Evolutionary conservation across 768 basidiomycete genomes (phyloP).

Genomic region (Naganishia randhawae): DNA sequence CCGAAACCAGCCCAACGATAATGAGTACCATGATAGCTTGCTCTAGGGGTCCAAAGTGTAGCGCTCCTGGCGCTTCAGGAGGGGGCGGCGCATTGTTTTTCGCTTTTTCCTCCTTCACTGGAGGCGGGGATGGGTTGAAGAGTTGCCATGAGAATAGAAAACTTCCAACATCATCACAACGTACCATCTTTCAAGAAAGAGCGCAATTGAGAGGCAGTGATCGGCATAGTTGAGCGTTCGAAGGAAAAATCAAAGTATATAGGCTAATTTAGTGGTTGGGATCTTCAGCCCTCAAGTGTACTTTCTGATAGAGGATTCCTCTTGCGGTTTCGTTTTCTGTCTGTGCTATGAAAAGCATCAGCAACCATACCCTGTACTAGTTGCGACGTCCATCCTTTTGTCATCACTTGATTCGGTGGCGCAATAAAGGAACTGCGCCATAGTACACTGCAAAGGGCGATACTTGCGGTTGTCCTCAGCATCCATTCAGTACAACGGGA

Average conservation of each 20-base stretch:
- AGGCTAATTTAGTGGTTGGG: too few species aligned
- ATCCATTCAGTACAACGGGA: too few species aligned
- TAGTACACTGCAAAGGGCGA: background rate
- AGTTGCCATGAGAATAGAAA: background rate
- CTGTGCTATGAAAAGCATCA: background rate
- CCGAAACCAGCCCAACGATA: constrained; percentile 40
- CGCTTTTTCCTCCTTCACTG: constrained; percentile 31
- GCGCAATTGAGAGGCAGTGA: constrained; percentile 16
- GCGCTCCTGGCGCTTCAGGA: constrained; percentile 28
- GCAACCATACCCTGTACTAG: background rate
- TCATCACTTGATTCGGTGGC: background rate
- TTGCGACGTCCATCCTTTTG: background rate
- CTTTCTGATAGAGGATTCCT: too few species aligned
- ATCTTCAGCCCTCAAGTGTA: too few species aligned
- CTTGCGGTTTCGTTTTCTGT: background rate
- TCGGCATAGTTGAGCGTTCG: constrained; percentile 4
- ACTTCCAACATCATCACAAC: background rate
- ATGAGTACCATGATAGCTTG: constrained; percentile 42
- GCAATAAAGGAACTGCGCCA: background rate
- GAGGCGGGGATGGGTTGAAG: background rate
- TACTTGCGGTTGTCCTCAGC: background rate
- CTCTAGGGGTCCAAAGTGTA: constrained; percentile 46
- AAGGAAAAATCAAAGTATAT: too few species aligned
- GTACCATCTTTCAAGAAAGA: constrained; percentile 29
- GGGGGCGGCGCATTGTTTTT: constrained; percentile 31